These are phyloP conservation scores for Beauveria asiatica DNA, from an alignment of 2,329 filamentous ascomycete species.

Conservation along the genomic window DNA sequence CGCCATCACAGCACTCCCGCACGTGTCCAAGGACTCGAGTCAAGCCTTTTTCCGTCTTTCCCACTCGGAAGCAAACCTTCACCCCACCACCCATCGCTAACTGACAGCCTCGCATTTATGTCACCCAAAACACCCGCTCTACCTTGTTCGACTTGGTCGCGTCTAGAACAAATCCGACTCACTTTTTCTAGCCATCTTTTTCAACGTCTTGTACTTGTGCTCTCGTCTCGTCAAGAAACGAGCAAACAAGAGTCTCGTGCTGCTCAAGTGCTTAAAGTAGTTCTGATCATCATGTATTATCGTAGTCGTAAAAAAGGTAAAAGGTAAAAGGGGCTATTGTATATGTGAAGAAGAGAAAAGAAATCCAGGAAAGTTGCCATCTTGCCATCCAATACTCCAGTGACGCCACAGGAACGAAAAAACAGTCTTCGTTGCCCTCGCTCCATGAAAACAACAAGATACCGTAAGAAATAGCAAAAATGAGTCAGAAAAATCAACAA, in stretches of 20 bases:
- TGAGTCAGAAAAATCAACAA: background rate
- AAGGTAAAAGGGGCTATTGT: background rate
- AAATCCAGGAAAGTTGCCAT: background rate
- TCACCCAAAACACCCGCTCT: background rate
- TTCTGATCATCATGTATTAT: slow-evolving; percentile 5
- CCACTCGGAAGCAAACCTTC: no score
- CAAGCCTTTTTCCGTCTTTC: no score
- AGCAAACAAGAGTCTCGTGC: no score
- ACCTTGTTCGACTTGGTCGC: no score
- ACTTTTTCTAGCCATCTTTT: no score
- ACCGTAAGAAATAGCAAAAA: background rate
- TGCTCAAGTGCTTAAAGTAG: background rate
- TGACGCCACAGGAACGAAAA: slow-evolving; percentile 1
- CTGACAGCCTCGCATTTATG: background rate
- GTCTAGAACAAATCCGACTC: no score
- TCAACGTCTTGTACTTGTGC: no score
- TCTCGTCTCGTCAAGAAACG: background rate
- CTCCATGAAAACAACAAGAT: background rate
- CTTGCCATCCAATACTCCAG: background rate
- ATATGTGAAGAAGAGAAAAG: background rate
- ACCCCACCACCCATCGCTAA: background rate
- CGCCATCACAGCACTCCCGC: no score
- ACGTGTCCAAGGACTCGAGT: no score
- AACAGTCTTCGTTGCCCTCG: background rate
- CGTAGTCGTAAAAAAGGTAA: background rate